Base-by-base conservation (phyloP, 116 monocot genomes). In the Posidonia oceanica region DNA sequence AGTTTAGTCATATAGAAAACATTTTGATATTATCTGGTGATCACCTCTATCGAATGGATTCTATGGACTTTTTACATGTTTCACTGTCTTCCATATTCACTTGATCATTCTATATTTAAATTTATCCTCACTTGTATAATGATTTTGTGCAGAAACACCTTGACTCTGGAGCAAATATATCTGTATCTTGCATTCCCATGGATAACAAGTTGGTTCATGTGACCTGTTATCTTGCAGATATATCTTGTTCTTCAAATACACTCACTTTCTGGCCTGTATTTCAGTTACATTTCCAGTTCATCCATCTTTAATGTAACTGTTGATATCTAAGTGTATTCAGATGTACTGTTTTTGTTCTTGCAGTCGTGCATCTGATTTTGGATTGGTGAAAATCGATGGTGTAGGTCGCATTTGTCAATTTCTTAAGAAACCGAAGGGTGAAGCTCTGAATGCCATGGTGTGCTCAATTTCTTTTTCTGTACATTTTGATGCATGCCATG, bases 41-140 rank as follows among this genome's bases (percentile, higher is more conserved):
- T 68, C 89, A 89, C 77, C 81, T 89, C 0, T 89, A 89, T 41
- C 73, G 89, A 55, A 89, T 89, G 89, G 79, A 89, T 61, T 89
- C 86, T 58, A 86, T 89, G 89, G 81, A 89, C 57, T 89, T 89
- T 59, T 63, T 89, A 36, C 89, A 89, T 85, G 89, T 86, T 52
- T 51, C 52, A 7, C 4, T 65, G 14, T 44, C 39, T 51, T 12
- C 18, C 6, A 55, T 11, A 62, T 57, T 17, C 57, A 57, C 57
- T 2, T 51, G 16, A 14, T 48, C 13, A 1, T 63, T 63, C 18
- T 61, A 23, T 12, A 39, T 39, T 7, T 42, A 5, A 65, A 65
- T 17, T 65, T 23, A 6, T 70, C 14, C 15, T 36, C n/a, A 64
- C 2, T 64, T 40, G 36, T 42, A 38, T n/a, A 13, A 39, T 29